Evolutionary conservation across 768 basidiomycete species (phyloP), one percentile per base, ranked within the genome.

Genomic region (Rhizopogon vulgaris): DNA sequence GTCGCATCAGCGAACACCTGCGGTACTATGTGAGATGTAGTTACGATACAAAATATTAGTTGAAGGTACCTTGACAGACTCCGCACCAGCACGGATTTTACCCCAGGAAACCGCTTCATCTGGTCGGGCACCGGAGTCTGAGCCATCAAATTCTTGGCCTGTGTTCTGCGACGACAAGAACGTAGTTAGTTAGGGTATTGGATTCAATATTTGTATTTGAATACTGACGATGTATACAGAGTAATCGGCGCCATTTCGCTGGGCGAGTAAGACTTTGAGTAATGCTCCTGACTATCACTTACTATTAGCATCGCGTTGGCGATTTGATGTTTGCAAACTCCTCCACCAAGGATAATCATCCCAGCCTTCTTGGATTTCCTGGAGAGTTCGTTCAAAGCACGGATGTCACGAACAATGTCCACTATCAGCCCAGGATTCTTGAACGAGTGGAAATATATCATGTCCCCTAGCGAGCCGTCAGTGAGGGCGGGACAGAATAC

Each of bases 231-330:
- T 94, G 65, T 87, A 99, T 11, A 99, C 95, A 3, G 95, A 91
- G 60, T 82, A 98, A 67, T 99, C 96, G 8, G 96, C 96, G 8
- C 96, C 96, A 63, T 99, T 99, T 30, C 96, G 83, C 96, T 97
- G 18, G 8, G 48, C 36, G 6, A 52, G 48, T 22, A 32, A 15
- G 51, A 52, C 30, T 54, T 49, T 52, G 27, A 51, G 38, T 30
- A 14, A 25, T 15, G 37, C 47, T 50, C 14, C 43, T 38, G 40
- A 40, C 17, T 10, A 22, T 58, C 22, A 37, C 80, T 70, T 69
- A 97, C 95, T 64, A 99, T 96, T 22, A 99, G 74, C 96, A 99
- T 97, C 1, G 95, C 94, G 64, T 99, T 99, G n/a, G 95, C 95
- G 52, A 99, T 96, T 65, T 99, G 96, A 66, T 99, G 96, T 67